Evolutionary conservation across 345 rosid species (phyloP).

Genomic region (Populus pruinosa): DNA sequence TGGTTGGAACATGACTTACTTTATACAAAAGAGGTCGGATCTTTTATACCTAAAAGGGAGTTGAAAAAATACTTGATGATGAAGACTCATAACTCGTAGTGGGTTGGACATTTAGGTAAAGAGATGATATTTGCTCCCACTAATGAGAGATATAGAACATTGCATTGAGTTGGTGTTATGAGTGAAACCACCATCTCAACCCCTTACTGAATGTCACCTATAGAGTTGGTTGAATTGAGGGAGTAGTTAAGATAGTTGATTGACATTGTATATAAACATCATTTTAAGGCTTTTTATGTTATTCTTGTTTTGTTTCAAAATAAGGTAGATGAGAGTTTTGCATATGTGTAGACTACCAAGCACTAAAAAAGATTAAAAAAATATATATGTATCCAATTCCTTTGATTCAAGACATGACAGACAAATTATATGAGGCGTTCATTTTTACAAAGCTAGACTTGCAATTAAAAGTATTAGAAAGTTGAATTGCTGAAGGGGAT

Average conservation of each 20-base stretch:
- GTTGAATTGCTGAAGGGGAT: neutral
- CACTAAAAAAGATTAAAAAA: neutral
- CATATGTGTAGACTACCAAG: neutral
- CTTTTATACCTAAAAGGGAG: neutral
- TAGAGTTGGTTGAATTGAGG: no score
- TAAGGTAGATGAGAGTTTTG: neutral
- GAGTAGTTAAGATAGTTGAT: neutral
- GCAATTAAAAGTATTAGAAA: neutral
- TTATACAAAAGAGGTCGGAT: neutral
- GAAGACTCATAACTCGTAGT: neutral
- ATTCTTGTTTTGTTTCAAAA: neutral
- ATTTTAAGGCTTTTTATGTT: neutral
- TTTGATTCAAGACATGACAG: neutral
- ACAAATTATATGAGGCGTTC: neutral
- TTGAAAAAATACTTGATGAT: neutral
- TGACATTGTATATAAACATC: neutral
- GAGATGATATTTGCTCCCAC: neutral
- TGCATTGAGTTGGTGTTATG: no score
- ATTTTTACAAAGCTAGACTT: slow-evolving; percentile 1
- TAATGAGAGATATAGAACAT: neutral
- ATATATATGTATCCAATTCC: neutral
- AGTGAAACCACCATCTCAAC: no score
- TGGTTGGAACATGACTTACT: no score
- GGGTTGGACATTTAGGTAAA: neutral
- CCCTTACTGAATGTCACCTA: no score